Conservation (phyloP, 208 protist genomes). For the Acanthamoeba healyi region DNA sequence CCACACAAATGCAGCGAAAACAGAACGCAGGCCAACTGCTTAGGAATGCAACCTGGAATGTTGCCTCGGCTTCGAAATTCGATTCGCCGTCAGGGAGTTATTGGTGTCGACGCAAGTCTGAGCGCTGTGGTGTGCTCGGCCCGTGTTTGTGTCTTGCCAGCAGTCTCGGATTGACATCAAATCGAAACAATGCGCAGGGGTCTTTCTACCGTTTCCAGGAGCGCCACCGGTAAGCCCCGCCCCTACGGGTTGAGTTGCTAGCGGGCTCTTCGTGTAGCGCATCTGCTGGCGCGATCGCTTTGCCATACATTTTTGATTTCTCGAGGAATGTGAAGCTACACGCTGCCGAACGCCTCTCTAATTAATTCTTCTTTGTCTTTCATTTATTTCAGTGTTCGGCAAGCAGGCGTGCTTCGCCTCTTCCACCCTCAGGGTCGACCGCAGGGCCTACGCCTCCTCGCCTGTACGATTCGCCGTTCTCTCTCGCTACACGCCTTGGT, state of each 20-base stretch:
- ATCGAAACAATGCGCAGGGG: conserved; percentile 44
- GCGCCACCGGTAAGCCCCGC: conserved; percentile 9
- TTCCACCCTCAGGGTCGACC: conserved; percentile 38
- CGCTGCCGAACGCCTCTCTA: too few relatives aligned
- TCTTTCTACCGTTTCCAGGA: conserved; percentile 61
- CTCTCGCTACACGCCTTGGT: background rate
- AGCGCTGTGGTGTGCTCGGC: background rate
- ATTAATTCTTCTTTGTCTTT: too few relatives aligned
- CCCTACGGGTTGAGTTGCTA: too few relatives aligned
- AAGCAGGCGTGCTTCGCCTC: conserved; percentile 57
- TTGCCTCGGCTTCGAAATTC: background rate
- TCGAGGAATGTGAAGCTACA: too few relatives aligned
- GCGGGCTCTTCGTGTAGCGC: background rate
- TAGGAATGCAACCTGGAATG: background rate
- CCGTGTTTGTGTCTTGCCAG: background rate
- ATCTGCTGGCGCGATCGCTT: background rate
- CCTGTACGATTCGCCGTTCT: background rate
- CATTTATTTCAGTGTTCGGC: conserved; percentile 30
- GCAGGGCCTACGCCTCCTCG: conserved; percentile 50
- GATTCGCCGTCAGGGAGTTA: background rate
- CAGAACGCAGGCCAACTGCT: background rate
- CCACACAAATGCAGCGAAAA: background rate
- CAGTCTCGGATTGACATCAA: background rate
- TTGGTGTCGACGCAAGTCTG: background rate
- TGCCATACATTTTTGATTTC: background rate